Evolutionary conservation across 805 yeast species (phyloP).

Genomic region (Diddensiella caesifluorescens): DNA sequence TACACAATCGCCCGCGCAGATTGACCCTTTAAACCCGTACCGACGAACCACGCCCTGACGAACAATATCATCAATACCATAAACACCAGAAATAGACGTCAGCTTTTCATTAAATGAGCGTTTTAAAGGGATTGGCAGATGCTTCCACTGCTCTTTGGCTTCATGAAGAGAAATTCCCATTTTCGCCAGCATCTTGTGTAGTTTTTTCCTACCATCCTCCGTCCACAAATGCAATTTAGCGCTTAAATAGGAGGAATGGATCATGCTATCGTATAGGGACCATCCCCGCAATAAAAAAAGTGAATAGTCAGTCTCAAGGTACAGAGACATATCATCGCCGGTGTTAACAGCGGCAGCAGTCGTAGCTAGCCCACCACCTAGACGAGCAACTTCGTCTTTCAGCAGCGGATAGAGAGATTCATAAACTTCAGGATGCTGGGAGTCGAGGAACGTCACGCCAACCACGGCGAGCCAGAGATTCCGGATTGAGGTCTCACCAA

Average conservation of each 20-base stretch:
- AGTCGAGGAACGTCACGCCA: slow-evolving; percentile 79
- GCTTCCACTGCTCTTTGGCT: slow-evolving; percentile 91
- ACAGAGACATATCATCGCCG: slow-evolving; percentile 37
- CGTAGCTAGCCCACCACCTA: slow-evolving; percentile 36
- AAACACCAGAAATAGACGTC: slow-evolving; percentile 60
- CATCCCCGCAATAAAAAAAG: slow-evolving; percentile 85
- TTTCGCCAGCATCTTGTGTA: slow-evolving; percentile 88
- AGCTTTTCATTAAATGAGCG: slow-evolving; percentile 65
- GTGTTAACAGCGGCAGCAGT: slow-evolving; percentile 20
- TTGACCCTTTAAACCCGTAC: slow-evolving; percentile 80
- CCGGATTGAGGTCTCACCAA: slow-evolving; percentile 71
- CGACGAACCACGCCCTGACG: slow-evolving; percentile 83
- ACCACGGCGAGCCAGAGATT: slow-evolving; percentile 83
- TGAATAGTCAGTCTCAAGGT: slow-evolving; percentile 77
- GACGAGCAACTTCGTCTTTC: slow-evolving; percentile 75
- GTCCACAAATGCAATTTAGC: slow-evolving; percentile 86
- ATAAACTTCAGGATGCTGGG: slow-evolving; percentile 65
- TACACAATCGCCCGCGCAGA: slow-evolving; percentile 89
- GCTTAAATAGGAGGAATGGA: slow-evolving; percentile 85
- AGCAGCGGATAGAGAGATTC: slow-evolving; percentile 65
- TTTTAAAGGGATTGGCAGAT: slow-evolving; percentile 77
- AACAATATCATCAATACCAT: slow-evolving; percentile 76
- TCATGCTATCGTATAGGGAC: slow-evolving; percentile 85
- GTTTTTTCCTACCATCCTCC: slow-evolving; percentile 78
- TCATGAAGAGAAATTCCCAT: slow-evolving; percentile 90